A percentile compares a stretch with the other conserved stretches of the same genome.
Evolutionary conservation across 2,329 filamentous ascomycete species (phyloP).

Genomic region (Xylariaceae sp.): DNA sequence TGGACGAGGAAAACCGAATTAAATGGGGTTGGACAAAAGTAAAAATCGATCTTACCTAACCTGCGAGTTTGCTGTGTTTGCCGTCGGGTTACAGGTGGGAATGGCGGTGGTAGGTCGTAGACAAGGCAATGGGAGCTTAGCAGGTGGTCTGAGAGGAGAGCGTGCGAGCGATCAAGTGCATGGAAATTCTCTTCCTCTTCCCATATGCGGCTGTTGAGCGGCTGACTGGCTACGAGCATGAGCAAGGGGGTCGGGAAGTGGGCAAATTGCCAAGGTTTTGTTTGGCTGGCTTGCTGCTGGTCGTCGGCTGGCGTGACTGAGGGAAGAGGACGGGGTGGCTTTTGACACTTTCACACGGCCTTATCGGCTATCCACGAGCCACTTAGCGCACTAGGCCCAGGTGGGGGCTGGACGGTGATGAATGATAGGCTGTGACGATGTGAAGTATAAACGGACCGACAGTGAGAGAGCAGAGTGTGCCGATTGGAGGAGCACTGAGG

Average conservation of each 20-base stretch:
- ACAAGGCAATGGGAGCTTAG: constrained; percentile 20
- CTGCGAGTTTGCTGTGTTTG: constrained; percentile 25
- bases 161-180: constrained; percentile 15
- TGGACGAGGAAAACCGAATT: constrained; percentile 1
- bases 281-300: not conserved
- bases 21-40: constrained; percentile 15
- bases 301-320: constrained; percentile 1
- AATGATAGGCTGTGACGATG: constrained; percentile 1
- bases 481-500: constrained; percentile 4
- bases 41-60: constrained; percentile 27
- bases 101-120: constrained; percentile 21
- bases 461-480: not conserved
- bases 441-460: constrained; percentile 5
- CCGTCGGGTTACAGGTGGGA: constrained; percentile 21
- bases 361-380: not conserved
- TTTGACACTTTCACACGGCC: not conserved
- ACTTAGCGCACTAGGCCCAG: constrained; percentile 6
- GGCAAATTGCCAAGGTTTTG: constrained; percentile 1
- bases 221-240: constrained; percentile 14
- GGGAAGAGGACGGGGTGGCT: constrained; percentile 6
- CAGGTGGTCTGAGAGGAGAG: constrained; percentile 22
- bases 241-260: constrained; percentile 10
- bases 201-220: constrained; percentile 10
- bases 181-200: constrained; percentile 17
- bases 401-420: not conserved